These are phyloP conservation scores for Phoenix dactylifera DNA, from an alignment of 176 grass and related monocot species.

Conservation along the genomic window DNA sequence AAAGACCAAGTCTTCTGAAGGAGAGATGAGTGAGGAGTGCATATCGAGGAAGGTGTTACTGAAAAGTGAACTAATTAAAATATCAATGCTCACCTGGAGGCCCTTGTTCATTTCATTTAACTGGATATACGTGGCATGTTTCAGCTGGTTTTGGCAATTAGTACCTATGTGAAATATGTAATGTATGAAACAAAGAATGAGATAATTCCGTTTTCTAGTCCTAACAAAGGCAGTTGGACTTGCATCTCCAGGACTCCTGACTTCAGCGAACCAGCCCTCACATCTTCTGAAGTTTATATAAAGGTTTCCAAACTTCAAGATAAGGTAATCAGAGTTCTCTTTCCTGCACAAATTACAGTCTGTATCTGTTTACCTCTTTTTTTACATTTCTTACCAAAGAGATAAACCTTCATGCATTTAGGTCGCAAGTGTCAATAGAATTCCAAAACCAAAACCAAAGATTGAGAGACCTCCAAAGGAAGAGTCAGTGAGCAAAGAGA, in stretches of 20 bases:
- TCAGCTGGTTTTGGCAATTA: no score
- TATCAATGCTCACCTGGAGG: no score
- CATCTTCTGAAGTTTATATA: constrained; percentile 62
- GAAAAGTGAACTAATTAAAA: no score
- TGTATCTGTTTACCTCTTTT: constrained; percentile 5
- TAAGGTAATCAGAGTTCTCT: constrained; percentile 40
- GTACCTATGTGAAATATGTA: no score
- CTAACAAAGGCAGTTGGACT: neutral
- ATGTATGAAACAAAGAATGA: no score
- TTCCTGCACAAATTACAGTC: neutral
- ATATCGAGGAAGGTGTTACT: no score
- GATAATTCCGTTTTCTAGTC: no score
- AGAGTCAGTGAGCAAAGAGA: constrained; percentile 41
- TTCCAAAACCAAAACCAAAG: constrained; percentile 96
- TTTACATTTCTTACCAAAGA: neutral
- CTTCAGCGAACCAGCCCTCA: constrained; percentile 53
- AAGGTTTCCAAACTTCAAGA: constrained; percentile 73
- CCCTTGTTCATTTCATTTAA: no score
- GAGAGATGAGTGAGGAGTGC: no score
- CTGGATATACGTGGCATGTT: no score
- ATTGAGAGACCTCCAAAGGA: constrained; percentile 70
- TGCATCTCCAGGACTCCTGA: constrained; percentile 45
- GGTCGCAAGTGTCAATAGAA: constrained; percentile 82
- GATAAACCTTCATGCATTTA: constrained; percentile 14
- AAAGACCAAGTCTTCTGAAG: no score